A percentile compares a stretch with the other conserved stretches of the same genome.
Conservation (phyloP, 2,329 filamentous ascomycete species). For the Xylariales sp. region DNA sequence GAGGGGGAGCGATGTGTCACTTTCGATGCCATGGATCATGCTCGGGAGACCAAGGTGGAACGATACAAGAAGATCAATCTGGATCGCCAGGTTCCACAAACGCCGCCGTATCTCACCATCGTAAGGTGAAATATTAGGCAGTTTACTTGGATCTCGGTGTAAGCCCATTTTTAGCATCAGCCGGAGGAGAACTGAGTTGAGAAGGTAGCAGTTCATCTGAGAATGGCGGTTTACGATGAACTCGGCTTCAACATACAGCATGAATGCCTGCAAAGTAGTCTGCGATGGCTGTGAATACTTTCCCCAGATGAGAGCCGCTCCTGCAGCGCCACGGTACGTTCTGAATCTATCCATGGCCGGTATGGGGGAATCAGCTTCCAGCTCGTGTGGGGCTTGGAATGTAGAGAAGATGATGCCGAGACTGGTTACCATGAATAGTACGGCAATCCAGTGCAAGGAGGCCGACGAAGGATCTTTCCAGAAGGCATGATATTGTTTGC, state of each 20-base stretch:
- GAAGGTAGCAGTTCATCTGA: constrained; percentile 50
- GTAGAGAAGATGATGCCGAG: constrained; percentile 41
- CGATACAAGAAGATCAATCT: constrained; percentile 60
- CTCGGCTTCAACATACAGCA: constrained; percentile 49
- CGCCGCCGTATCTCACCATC: constrained; percentile 51
- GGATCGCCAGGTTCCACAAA: constrained; percentile 48
- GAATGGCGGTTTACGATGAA: constrained; percentile 46
- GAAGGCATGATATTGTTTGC: constrained; percentile 46
- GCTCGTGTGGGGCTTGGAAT: constrained; percentile 38
- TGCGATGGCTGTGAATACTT: constrained; percentile 46
- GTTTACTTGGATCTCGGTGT: constrained; percentile 49
- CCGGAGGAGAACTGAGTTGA: constrained; percentile 45
- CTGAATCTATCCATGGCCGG: constrained; percentile 40
- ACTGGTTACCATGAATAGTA: constrained; percentile 43
- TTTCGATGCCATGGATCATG: constrained; percentile 60
- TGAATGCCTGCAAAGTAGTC: constrained; percentile 44
- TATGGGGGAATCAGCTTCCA: constrained; percentile 33
- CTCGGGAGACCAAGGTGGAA: constrained; percentile 66
- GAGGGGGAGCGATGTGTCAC: constrained; percentile 55
- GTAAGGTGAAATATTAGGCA: constrained; percentile 45
- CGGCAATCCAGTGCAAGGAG: constrained; percentile 43
- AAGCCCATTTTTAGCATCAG: constrained; percentile 56
- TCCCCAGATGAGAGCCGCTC: constrained; percentile 45
- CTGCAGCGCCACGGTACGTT: constrained; percentile 43
- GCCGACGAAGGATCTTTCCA: constrained; percentile 36